Percentiles rank a stretch among this genome's conserved stretches.
Evolutionary conservation across 1,284 basidiomycete genomes (phyloP).

Genomic region (Mycena sp.): DNA sequence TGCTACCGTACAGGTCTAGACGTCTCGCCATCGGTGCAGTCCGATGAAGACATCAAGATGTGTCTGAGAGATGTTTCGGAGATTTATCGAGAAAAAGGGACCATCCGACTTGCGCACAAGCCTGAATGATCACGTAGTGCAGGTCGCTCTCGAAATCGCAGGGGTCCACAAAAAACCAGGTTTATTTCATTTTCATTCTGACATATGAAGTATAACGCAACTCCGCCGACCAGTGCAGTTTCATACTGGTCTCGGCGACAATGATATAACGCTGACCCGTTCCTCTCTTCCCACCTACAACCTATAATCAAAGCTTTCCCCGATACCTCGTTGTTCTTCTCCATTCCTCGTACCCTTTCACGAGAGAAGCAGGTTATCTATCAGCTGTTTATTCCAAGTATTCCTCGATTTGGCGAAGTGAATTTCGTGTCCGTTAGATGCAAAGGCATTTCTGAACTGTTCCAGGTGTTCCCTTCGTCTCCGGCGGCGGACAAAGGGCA

Average conservation of each 20-base stretch:
- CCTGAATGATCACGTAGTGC: conserved; percentile 75
- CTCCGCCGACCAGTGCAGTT: conserved; percentile 68
- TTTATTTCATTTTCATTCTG: conserved; percentile 40
- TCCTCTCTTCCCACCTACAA: conserved; percentile 73
- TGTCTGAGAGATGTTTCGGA: conserved; percentile 43
- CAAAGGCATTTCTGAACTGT: not conserved
- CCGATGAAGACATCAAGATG: conserved; percentile 37
- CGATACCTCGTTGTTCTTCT: conserved; percentile 70
- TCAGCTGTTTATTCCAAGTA: conserved; percentile 76
- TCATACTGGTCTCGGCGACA: conserved; percentile 82
- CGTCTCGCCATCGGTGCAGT: conserved; percentile 41
- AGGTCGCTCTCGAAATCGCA: conserved; percentile 60
- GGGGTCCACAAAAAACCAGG: conserved; percentile 65
- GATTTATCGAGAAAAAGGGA: conserved; percentile 43
- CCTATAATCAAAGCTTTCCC: conserved; percentile 71
- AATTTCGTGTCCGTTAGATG: conserved; percentile 4
- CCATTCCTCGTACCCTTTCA: conserved; percentile 79
- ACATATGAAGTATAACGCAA: no score
- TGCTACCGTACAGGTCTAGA: conserved; percentile 80
- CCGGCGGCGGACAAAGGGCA: conserved; percentile 65
- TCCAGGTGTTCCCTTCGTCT: conserved; percentile 73
- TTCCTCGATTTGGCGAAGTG: conserved; percentile 81
- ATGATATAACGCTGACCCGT: conserved; percentile 66
- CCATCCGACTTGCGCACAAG: conserved; percentile 67
- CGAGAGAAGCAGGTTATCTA: conserved; percentile 78